These are phyloP conservation scores for Candida ortonii DNA, from an alignment of 805 yeast species.

Conservation along the genomic window DNA sequence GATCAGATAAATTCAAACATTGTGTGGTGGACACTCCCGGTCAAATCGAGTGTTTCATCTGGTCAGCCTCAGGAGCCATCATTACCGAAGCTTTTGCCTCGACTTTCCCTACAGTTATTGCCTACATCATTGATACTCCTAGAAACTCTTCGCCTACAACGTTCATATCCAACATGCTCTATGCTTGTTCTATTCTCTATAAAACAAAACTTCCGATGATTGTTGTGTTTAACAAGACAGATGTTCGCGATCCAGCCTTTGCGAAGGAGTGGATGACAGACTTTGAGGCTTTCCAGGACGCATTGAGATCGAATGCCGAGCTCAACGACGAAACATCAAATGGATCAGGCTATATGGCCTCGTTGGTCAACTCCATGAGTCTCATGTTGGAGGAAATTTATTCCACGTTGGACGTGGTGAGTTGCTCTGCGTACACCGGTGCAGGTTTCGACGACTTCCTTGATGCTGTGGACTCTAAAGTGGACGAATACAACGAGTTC, in stretches of 20 bases:
- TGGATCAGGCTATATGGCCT: slow-evolving; percentile 89
- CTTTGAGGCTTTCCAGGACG: slow-evolving; percentile 85
- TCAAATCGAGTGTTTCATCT: slow-evolving; percentile 95
- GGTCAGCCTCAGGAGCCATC: slow-evolving; percentile 97
- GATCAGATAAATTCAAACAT: slow-evolving; percentile 56
- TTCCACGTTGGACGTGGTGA: slow-evolving; percentile 85
- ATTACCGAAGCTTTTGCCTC: slow-evolving; percentile 96
- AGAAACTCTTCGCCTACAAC: slow-evolving; percentile 93
- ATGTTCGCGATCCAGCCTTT: slow-evolving; percentile 77
- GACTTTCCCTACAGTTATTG: slow-evolving; percentile 91
- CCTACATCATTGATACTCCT: slow-evolving; percentile 96
- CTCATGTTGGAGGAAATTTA: slow-evolving; percentile 95
- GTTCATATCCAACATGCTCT: slow-evolving; percentile 96
- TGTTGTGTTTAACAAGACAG: slow-evolving; percentile 93
- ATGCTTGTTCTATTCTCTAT: slow-evolving; percentile 94
- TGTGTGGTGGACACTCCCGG: slow-evolving; percentile 97
- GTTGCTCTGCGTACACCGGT: slow-evolving; percentile 93
- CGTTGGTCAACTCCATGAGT: slow-evolving; percentile 91
- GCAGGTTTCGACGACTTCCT: slow-evolving; percentile 90
- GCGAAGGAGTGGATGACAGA: slow-evolving; percentile 98
- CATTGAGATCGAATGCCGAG: slow-evolving; percentile 66
- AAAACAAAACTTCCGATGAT: slow-evolving; percentile 97
- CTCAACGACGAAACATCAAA: slow-evolving; percentile 56
- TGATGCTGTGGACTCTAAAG: slow-evolving; percentile 79
- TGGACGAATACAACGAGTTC: slow-evolving; percentile 78